Evolutionary conservation across 2,329 filamentous ascomycete genomes (phyloP).

Genomic region (Hypoxylon sp.): DNA sequence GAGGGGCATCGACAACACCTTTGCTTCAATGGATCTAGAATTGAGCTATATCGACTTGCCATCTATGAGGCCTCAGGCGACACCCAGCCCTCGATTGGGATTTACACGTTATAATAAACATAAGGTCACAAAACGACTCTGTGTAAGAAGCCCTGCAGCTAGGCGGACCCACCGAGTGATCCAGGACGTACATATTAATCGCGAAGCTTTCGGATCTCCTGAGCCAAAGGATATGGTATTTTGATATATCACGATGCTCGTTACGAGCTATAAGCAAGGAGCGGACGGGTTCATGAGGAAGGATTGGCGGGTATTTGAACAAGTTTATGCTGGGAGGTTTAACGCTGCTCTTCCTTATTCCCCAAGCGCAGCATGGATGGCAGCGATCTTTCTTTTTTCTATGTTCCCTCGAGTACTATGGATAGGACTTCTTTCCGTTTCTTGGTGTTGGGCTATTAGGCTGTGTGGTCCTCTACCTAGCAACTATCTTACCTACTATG

Average conservation of each 20-base stretch:
- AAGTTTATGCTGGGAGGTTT: background rate
- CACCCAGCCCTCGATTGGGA: background rate
- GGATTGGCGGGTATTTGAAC: background rate
- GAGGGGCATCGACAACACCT: background rate
- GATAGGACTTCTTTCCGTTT: background rate
- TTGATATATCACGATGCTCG: background rate
- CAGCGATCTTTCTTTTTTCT: conserved; percentile 3
- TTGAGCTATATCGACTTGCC: background rate
- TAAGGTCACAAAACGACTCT: background rate
- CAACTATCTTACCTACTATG: background rate
- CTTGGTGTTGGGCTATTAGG: background rate
- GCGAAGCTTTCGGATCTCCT: conserved; percentile 10
- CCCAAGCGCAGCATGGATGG: background rate
- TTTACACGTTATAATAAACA: background rate
- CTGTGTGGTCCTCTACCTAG: background rate
- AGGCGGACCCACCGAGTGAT: background rate
- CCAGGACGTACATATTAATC: background rate
- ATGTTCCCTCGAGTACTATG: background rate
- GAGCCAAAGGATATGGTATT: conserved; percentile 22
- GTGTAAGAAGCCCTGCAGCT: background rate
- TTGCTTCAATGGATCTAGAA: conserved; percentile 7
- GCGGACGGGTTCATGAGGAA: background rate
- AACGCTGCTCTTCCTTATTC: conserved; percentile 4
- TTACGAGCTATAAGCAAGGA: background rate
- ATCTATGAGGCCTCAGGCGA: background rate